phyloP scores from a whole-genome alignment of 805 yeast genomes.

The Kluyveromyces dobzhanskii region DNA sequence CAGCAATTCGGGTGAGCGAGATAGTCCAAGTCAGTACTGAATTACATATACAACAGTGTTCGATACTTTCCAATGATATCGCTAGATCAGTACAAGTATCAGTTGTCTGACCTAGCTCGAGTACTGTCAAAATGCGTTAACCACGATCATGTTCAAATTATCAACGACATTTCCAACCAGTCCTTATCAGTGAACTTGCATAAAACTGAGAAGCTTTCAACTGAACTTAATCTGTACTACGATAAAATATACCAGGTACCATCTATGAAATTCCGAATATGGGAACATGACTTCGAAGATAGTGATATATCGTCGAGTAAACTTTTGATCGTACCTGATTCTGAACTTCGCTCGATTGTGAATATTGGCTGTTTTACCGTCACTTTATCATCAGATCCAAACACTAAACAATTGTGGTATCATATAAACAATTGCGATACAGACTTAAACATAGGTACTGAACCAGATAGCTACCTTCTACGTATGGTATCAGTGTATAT shows the following conservation, averaged over 20 bases:
- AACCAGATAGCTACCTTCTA: constrained; percentile 11
- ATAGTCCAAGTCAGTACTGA: no score
- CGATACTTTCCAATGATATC: no score
- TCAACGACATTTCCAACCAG: neutral
- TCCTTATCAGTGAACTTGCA: neutral
- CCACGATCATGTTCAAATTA: neutral
- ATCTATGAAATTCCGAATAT: constrained; percentile 12
- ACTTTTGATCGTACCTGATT: neutral
- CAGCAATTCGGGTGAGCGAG: no score
- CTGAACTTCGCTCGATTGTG: neutral
- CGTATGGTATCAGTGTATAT: constrained; percentile 21
- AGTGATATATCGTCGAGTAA: constrained; percentile 4
- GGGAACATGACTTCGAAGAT: constrained; percentile 8
- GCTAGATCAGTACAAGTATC: neutral
- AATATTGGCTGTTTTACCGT: neutral
- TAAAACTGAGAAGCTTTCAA: neutral
- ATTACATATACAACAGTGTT: no score
- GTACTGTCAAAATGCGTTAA: neutral
- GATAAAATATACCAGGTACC: constrained; percentile 20
- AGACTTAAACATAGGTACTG: constrained; percentile 16
- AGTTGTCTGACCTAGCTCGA: neutral
- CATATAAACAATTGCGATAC: constrained; percentile 26
- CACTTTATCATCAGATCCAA: neutral
- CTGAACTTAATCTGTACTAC: constrained; percentile 16
- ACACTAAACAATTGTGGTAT: constrained; percentile 16